Percentiles rank a stretch among this genome's conserved stretches.
Conservation (phyloP, 208 protist species). For the Leptomonas pyrrhocoris region DNA sequence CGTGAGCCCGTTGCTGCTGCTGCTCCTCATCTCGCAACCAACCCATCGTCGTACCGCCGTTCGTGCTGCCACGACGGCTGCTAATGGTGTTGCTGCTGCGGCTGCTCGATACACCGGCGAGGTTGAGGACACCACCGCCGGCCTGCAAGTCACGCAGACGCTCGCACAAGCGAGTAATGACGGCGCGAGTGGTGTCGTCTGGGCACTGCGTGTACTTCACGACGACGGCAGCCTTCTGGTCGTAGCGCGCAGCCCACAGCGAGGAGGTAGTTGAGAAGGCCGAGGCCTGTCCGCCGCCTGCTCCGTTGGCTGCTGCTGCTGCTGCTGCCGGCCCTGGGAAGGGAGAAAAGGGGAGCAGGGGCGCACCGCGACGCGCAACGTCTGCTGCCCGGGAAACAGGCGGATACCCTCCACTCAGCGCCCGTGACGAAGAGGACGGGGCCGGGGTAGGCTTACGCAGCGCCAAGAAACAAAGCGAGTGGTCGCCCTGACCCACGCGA, state of each 20-base stretch:
- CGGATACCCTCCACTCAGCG: neutral
- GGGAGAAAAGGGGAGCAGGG: neutral
- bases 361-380: neutral
- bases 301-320: neutral
- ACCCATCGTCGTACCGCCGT: neutral
- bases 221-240: conserved; percentile 26
- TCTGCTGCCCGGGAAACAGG: neutral
- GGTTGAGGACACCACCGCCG: neutral
- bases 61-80: conserved; percentile 1
- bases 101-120: neutral
- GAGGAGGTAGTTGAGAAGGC: conserved; percentile 15
- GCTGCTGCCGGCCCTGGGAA: neutral
- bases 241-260: conserved; percentile 29
- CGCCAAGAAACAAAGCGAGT: conserved; percentile 52
- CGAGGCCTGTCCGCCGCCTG: neutral
- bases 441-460: conserved; percentile 23
- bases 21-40: neutral
- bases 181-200: conserved; percentile 52
- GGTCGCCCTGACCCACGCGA: conserved; percentile 45
- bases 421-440: neutral
- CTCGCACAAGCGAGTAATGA: conserved; percentile 62
- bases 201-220: conserved; percentile 62
- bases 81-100: neutral
- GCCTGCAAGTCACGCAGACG: conserved; percentile 56
- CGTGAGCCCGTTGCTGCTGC: neutral